Evolutionary conservation across 768 basidiomycete genomes (phyloP).

Genomic region (Kwoniella sp.): DNA sequence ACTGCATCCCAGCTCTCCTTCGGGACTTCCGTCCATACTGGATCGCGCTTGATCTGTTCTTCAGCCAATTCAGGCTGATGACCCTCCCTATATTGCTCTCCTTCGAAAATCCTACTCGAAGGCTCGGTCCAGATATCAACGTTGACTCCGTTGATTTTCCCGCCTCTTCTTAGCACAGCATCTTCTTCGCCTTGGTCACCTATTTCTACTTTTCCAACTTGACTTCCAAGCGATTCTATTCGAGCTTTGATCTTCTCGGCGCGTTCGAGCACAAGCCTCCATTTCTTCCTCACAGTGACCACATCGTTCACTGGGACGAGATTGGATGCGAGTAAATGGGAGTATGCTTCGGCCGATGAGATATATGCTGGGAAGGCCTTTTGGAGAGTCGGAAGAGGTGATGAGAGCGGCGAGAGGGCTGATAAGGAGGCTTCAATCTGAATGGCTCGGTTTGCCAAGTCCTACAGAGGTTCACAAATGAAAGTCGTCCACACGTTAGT

Average conservation of each 20-base stretch:
- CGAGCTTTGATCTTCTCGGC: constrained; percentile 52
- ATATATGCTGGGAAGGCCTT: constrained; percentile 49
- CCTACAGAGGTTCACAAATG: constrained; percentile 28
- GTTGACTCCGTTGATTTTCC: constrained; percentile 30
- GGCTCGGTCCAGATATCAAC: constrained; percentile 32
- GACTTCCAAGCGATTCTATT: constrained; percentile 45
- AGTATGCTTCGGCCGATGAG: constrained; percentile 42
- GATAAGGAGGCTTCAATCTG: constrained; percentile 39
- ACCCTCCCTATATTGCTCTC: constrained; percentile 24
- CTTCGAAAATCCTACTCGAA: constrained; percentile 21
- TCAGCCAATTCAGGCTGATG: constrained; percentile 39
- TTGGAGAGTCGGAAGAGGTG: constrained; percentile 42
- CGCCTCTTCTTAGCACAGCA: constrained; percentile 31
- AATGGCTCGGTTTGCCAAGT: constrained; percentile 40
- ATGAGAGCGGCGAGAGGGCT: constrained; percentile 27
- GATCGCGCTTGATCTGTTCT: constrained; percentile 17
- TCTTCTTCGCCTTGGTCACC: constrained; percentile 41
- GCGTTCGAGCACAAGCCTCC: constrained; percentile 51
- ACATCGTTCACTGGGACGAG: constrained; percentile 32
- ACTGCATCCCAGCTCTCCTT: constrained; percentile 3
- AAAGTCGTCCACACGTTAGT: neutral
- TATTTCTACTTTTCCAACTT: constrained; percentile 31
- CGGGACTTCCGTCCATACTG: constrained; percentile 28
- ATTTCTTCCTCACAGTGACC: constrained; percentile 43
- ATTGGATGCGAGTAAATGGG: constrained; percentile 33